Base-by-base conservation (phyloP, 2,329 filamentous ascomycete genomes). In the Colletotrichum limetticola region DNA sequence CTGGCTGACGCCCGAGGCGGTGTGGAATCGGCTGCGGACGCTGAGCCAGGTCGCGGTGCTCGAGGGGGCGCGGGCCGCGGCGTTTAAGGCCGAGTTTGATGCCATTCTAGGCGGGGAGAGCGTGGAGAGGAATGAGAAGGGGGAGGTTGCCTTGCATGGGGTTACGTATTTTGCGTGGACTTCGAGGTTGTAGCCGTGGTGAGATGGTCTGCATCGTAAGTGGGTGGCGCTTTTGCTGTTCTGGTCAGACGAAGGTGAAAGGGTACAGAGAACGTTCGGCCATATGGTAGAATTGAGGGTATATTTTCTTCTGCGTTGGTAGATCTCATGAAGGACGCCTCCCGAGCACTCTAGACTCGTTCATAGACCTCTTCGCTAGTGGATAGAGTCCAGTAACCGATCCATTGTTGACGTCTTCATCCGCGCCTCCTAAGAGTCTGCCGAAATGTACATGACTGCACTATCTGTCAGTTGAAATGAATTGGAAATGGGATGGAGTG, bases 371-470 rank as follows among this genome's bases (percentile, higher is more conserved):
- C 56, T 35, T 24, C 60, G 62, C n/a, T 62, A 52, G 28, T n/a
- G 35, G 19, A 30, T 22, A 22, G 30, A 22, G 26, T 28, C 16
- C 52, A 22, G 19, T 52, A 6, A 28, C 2, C 19, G 32, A 59
- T 42, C 53, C 52, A 60, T 42, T 32, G 42, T 61, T 37, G 56
- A 32, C 3, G 4, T 60, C 5, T 72, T 28, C 24, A 55, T 64
- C 42, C 30, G 24, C 37, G 26, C 49, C n/a, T 11, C 60, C 66
- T 62, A 85, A 83, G 83, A 89, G 78, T 92, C 91, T 73, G 91
- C 91, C 30, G 91, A 91, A 76, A 93, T 93, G 78, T 93, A 93
- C 91, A 92, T 93, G 72, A 93, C 91, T 93, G 68, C 32, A 22
- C 16, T 12, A 3, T 35, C 9, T 19, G 75, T 81, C 61, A 80